Percentiles rank a stretch among this genome's conserved stretches.
Evolutionary conservation across 805 yeast genomes (phyloP).

Genomic region (Blastobotrys mokoenaii): DNA sequence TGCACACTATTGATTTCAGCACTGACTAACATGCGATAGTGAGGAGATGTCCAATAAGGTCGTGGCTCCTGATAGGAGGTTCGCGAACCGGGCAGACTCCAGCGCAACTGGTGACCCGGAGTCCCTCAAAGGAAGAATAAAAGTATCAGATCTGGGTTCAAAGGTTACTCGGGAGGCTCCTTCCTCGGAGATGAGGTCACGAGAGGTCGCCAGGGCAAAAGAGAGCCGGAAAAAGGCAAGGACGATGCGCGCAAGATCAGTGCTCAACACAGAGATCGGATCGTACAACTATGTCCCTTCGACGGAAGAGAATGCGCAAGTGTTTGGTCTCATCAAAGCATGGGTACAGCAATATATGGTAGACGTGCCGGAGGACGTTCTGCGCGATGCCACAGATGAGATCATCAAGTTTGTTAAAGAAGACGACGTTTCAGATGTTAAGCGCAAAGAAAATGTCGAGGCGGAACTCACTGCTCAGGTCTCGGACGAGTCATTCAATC

Average conservation of each 20-base stretch:
- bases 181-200: too few relatives aligned
- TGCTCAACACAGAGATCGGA: slow-evolving; percentile 30
- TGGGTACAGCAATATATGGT: slow-evolving; percentile 52
- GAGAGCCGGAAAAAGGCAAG: slow-evolving; percentile 3
- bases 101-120: slow-evolving; percentile 58
- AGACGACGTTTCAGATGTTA: slow-evolving; percentile 34
- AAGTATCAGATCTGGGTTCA: slow-evolving; percentile 63
- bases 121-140: slow-evolving; percentile 62
- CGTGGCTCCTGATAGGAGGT: slow-evolving; percentile 46
- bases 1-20: neutral
- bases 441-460: slow-evolving; percentile 43
- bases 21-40: slow-evolving; percentile 10
- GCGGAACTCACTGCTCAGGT: slow-evolving; percentile 38
- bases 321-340: slow-evolving; percentile 49
- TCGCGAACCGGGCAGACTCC: slow-evolving; percentile 33
- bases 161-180: slow-evolving; percentile 17
- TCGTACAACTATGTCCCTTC: slow-evolving; percentile 56
- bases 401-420: slow-evolving; percentile 47
- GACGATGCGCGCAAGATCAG: neutral
- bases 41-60: slow-evolving; percentile 61
- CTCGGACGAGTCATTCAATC: slow-evolving; percentile 38
- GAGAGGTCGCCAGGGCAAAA: slow-evolving; percentile 2
- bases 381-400: slow-evolving; percentile 60
- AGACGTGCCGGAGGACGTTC: slow-evolving; percentile 61
- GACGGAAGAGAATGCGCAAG: slow-evolving; percentile 40